These are phyloP conservation scores for Beauveria sp. DNA, from an alignment of 2,329 filamentous ascomycete species.

Conservation along the genomic window DNA sequence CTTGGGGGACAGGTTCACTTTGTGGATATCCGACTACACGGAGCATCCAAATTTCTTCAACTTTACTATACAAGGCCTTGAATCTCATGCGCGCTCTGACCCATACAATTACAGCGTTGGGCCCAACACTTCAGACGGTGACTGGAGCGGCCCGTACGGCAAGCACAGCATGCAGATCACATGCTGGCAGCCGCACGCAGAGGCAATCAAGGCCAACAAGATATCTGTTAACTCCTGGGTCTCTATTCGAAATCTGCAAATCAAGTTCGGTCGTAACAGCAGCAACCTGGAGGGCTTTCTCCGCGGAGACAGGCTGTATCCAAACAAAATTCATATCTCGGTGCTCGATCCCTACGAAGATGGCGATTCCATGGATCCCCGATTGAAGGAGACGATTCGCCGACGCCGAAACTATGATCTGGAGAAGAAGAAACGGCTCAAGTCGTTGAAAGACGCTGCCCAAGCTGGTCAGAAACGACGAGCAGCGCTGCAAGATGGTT, in stretches of 20 bases:
- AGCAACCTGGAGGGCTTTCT: slow-evolving; percentile 64
- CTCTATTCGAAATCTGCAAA: slow-evolving; percentile 61
- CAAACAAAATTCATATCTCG: slow-evolving; percentile 49
- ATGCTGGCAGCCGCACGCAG: slow-evolving; percentile 61
- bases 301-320: slow-evolving; percentile 46
- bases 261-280: slow-evolving; percentile 48
- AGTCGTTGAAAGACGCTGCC: slow-evolving; percentile 29
- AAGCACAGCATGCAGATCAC: slow-evolving; percentile 64
- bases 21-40: slow-evolving; percentile 83
- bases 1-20: slow-evolving; percentile 38
- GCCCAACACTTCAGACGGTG: slow-evolving; percentile 17
- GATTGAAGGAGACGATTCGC: slow-evolving; percentile 49
- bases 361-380: slow-evolving; percentile 35
- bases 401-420: slow-evolving; percentile 60
- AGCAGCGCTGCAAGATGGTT: slow-evolving; percentile 18
- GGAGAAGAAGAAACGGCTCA: slow-evolving; percentile 31
- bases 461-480: slow-evolving; percentile 32
- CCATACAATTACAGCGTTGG: slow-evolving; percentile 43
- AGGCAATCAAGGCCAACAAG: slow-evolving; percentile 40
- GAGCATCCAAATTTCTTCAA: slow-evolving; percentile 57
- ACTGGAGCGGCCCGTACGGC: slow-evolving; percentile 71
- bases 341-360: slow-evolving; percentile 35
- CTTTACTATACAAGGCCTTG: slow-evolving; percentile 27
- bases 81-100: slow-evolving; percentile 20
- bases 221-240: slow-evolving; percentile 57